phyloP scores from a whole-genome alignment of 805 yeast species.

The Clavispora fructus region DNA sequence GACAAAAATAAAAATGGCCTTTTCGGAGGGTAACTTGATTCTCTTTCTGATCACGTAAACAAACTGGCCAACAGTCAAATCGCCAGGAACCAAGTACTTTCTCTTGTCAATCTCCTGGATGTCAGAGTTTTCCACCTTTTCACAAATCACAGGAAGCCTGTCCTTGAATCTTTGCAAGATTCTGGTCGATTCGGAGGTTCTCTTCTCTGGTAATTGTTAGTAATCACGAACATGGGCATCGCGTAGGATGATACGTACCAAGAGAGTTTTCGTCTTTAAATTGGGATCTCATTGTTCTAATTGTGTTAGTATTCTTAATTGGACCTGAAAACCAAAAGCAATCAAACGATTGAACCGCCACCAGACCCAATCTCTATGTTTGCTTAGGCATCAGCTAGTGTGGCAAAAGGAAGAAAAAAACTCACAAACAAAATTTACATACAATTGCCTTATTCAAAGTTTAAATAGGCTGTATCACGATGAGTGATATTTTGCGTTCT shows the following conservation, averaged over 20 bases:
- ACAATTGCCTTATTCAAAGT: background rate
- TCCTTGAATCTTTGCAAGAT: slow-evolving; percentile 85
- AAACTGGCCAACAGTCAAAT: slow-evolving; percentile 95
- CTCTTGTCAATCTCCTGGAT: slow-evolving; percentile 95
- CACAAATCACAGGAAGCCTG: slow-evolving; percentile 95
- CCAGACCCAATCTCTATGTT: background rate
- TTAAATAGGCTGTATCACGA: background rate
- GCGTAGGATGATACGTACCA: slow-evolving; percentile 47
- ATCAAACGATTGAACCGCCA: too few relatives aligned
- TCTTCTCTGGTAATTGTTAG: slow-evolving; percentile 52
- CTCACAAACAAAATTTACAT: background rate
- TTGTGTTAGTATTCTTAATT: slow-evolving; percentile 3
- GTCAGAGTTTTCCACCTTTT: slow-evolving; percentile 93
- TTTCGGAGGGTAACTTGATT: slow-evolving; percentile 91
- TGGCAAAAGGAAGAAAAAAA: background rate
- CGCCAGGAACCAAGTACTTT: slow-evolving; percentile 93
- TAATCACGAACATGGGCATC: background rate
- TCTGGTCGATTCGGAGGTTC: slow-evolving; percentile 91
- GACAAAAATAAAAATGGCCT: slow-evolving; percentile 95
- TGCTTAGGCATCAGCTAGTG: slow-evolving; percentile 1
- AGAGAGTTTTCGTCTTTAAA: slow-evolving; percentile 94
- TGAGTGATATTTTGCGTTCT: background rate
- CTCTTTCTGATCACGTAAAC: slow-evolving; percentile 96
- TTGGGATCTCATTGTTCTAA: slow-evolving; percentile 70
- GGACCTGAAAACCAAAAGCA: too few relatives aligned